Conservation (phyloP, 23 red algal species). For the Chondrus crispus region DNA sequence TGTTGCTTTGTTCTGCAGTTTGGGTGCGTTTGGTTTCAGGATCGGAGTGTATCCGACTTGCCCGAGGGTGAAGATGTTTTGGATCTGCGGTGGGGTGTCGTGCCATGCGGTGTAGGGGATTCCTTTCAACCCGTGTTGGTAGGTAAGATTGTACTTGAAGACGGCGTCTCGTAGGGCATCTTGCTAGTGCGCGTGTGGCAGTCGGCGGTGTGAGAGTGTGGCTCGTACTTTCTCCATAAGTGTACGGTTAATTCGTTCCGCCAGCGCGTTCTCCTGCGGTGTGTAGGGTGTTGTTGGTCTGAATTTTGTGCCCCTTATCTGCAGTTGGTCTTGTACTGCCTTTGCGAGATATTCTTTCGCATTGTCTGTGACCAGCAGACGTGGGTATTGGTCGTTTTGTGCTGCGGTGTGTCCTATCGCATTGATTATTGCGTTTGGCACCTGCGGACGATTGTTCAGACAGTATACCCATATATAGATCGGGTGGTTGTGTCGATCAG, state of each 20-base stretch:
- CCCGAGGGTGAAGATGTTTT: background rate
- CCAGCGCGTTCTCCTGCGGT: constrained; percentile 2
- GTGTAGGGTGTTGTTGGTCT: background rate
- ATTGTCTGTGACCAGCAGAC: background rate
- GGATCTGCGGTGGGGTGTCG: too few species aligned
- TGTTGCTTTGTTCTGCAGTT: background rate
- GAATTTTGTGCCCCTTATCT: background rate
- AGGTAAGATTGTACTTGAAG: background rate
- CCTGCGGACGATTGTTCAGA: too few species aligned
- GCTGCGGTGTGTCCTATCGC: too few species aligned
- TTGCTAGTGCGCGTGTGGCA: background rate
- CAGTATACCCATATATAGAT: too few species aligned
- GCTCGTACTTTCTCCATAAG: background rate
- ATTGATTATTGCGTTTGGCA: too few species aligned
- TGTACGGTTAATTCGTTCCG: background rate
- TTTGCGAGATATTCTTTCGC: constrained; percentile 8
- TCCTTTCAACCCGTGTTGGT: background rate
- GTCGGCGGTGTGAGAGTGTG: background rate
- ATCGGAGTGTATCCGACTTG: background rate
- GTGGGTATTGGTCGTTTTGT: background rate
- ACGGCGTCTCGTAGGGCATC: background rate
- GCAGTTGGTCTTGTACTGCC: background rate
- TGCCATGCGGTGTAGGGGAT: background rate
- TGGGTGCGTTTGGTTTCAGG: background rate
- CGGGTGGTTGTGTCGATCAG: too few species aligned